These are phyloP conservation scores for Pythium aphanidermatum DNA, from an alignment of 352 stramenopile genomes.

Conservation along the genomic window DNA sequence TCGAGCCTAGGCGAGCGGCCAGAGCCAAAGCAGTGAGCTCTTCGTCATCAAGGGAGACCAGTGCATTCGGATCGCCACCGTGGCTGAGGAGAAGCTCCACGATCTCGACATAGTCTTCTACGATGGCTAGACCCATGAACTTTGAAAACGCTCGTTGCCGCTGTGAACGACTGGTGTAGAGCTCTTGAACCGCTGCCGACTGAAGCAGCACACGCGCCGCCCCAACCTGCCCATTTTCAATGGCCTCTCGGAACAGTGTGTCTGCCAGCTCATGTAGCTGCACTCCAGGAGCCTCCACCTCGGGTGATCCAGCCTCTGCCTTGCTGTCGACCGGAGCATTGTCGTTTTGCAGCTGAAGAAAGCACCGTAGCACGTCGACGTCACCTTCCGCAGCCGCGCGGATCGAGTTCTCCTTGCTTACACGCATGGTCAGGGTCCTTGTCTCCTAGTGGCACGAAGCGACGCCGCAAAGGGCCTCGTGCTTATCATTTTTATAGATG, in stretches of 20 bases:
- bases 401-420: conserved; percentile 14
- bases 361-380: neutral
- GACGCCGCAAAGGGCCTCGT: too few species aligned
- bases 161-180: neutral
- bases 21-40: conserved; percentile 4
- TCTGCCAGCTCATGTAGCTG: neutral
- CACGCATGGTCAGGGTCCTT: too few species aligned
- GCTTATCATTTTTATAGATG: too few species aligned
- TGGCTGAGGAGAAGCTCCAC: conserved; percentile 10
- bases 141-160: neutral
- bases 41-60: neutral
- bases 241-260: conserved; percentile 14
- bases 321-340: neutral
- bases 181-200: neutral
- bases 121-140: conserved; percentile 3
- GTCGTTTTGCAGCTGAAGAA: neutral
- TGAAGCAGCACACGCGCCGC: neutral
- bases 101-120: conserved; percentile 17
- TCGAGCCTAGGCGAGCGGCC: conserved; percentile 8
- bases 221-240: conserved; percentile 11
- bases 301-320: neutral
- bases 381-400: conserved; percentile 11
- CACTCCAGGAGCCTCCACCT: neutral
- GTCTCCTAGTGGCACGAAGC: too few species aligned
- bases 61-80: conserved; percentile 9